These are phyloP conservation scores for Saturnispora halmiae DNA, from an alignment of 805 yeast genomes.

Conservation along the genomic window DNA sequence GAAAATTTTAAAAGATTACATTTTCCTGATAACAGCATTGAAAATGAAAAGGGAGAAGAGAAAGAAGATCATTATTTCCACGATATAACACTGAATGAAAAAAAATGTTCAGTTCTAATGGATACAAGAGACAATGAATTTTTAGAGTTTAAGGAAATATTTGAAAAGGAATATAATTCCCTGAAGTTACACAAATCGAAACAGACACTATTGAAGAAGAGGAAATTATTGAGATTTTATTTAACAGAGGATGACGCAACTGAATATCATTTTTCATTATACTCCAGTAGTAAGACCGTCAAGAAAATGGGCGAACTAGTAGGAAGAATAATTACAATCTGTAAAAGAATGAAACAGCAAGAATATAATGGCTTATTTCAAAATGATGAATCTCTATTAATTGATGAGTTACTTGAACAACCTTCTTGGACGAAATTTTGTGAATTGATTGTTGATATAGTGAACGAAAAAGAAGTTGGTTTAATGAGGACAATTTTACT, in stretches of 20 bases:
- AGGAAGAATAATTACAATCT: slow-evolving; percentile 5
- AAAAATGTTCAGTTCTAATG: neutral
- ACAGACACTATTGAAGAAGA: slow-evolving; percentile 1
- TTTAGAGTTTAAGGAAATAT: neutral
- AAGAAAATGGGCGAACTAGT: neutral
- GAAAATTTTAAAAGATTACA: neutral
- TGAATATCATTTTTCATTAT: neutral
- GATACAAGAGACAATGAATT: neutral
- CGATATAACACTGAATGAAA: neutral
- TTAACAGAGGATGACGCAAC: slow-evolving; percentile 4
- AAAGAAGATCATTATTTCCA: slow-evolving; percentile 6
- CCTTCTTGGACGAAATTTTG: slow-evolving; percentile 3
- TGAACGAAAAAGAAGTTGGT: slow-evolving; percentile 5
- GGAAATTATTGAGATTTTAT: slow-evolving; percentile 6
- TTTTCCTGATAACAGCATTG: neutral
- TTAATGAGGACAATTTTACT: slow-evolving; percentile 6
- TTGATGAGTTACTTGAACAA: neutral
- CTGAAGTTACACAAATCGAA: slow-evolving; percentile 1
- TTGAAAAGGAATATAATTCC: neutral
- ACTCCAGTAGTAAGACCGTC: neutral
- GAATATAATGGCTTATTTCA: neutral
- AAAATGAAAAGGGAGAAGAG: neutral
- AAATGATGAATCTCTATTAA: slow-evolving; percentile 1
- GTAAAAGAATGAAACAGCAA: neutral
- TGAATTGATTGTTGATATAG: slow-evolving; percentile 4